Base-by-base conservation (phyloP, 176 grass and related monocot species). In the Carex parvula region DNA sequence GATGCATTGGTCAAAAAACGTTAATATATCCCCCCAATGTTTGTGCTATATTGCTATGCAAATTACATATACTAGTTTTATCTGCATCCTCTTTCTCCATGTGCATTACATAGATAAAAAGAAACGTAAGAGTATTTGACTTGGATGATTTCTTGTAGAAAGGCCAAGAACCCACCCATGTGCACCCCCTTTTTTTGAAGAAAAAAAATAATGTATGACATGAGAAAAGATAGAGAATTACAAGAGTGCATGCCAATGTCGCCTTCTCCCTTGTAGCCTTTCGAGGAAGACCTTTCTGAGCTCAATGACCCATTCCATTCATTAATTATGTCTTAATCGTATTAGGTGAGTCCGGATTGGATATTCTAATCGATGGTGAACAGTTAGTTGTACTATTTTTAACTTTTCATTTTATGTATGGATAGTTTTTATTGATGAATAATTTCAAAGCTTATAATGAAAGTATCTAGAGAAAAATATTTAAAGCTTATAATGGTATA, bases 61-160 rank as follows among this genome's bases (percentile, higher is more conserved):
- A 24, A 22, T 73, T 73, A 42, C 21, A 50, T 46, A 52, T 44
- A 53, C 46, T 26, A 30, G 71, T 75, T 75, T 71, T 53, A 75
- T 75, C 32, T 39, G 12, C 46, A 26, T 71, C 18, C 42, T 75
- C 46, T 75, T 75, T 75, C 10, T 54, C 71, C 71, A 75, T 75
- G 71, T 75, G 71, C 46, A 22, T 52, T 75, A 75, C 42, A 75
- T 75, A 30, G 42, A 73, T 73, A 50, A 48, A 52, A 75, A 54
- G 20, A 26, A 26, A 75, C 20, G 5, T 16, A 5, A 75, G 21
- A 26, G 46, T 44, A 52, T 75, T 75, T 75, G 71, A 75, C 71
- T 75, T 53, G 44, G 71, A 75, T 75, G 71, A 75, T 75, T 53
- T 75, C 71, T 15, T 30, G 54, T 75, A 54, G 21, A 54, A 75